Evolutionary conservation across 139 green algal genomes (phyloP), one percentile per base, ranked within the genome.

Genomic region (Haematococcus sp.): DNA sequence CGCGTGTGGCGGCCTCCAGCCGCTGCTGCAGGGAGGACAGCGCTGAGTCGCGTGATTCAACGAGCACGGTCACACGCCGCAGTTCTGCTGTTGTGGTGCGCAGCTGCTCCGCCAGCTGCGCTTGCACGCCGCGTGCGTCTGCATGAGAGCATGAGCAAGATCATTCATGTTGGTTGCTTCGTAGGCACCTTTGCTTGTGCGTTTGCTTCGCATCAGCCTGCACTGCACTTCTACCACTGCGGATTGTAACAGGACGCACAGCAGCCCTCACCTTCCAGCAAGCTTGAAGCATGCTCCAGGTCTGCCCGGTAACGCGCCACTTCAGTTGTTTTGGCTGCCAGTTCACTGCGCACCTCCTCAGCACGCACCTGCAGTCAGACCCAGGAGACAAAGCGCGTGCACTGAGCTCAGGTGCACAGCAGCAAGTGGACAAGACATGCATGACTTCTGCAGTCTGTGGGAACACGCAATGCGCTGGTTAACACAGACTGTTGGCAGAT

Each of bases 311-410:
- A 66, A 11, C 74, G 74, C 9, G 73, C 64, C 44, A 80, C 54
- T 56, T 80, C 74, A 25, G 74, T 75, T 30, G 67, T 74, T 66
- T 75, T 80, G n/a, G 64, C 55, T 17, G 74, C 74, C 30, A 80
- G 32, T 31, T 68, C 32, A 11, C 40, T 11, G 40, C 40, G 40
- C 11, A 11, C 40, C 40, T 49, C 40, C 40, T 49, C 40, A 11
- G 7, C 40, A 49, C 40, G 40, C 40, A 49, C 40, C 40, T 49
- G 40, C 11, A 49, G 40, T n/a, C n/a, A n/a, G n/a, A n/a, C n/a
- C n/a, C n/a, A n/a, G n/a, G n/a, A n/a, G n/a, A n/a, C n/a, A n/a
- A n/a, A n/a, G n/a, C n/a, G n/a, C n/a, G n/a, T n/a, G n/a, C n/a
- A n/a, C n/a, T n/a, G n/a, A n/a, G n/a, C n/a, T n/a, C n/a, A n/a